Conservation (phyloP, 768 basidiomycete species). For the Amanita rubescens region DNA sequence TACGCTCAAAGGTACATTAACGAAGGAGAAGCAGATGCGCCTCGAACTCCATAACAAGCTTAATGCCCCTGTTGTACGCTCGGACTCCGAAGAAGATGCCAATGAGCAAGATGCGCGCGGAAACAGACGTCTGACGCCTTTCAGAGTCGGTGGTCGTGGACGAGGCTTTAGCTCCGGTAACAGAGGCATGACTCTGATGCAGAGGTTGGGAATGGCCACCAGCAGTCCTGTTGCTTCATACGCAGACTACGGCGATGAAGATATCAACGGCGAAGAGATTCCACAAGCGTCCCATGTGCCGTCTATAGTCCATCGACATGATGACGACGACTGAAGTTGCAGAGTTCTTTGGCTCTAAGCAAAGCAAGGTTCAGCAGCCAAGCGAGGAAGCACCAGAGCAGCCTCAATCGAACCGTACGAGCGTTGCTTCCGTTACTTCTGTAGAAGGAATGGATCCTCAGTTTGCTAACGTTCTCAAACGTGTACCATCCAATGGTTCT, state of each 20-base stretch:
- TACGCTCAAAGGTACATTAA: slow-evolving; percentile 71
- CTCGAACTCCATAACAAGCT: slow-evolving; percentile 58
- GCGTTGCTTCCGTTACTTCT: slow-evolving; percentile 37
- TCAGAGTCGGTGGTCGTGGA: slow-evolving; percentile 49
- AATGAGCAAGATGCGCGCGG: slow-evolving; percentile 39
- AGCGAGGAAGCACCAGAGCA: slow-evolving; percentile 17
- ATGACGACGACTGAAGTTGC: slow-evolving; percentile 32
- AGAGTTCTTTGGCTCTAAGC: slow-evolving; percentile 25
- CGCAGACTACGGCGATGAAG: slow-evolving; percentile 38
- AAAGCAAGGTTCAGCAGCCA: slow-evolving; percentile 20
- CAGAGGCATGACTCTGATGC: slow-evolving; percentile 49
- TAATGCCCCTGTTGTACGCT: slow-evolving; percentile 31
- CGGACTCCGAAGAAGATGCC: slow-evolving; percentile 35
- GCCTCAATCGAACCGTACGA: slow-evolving; percentile 51
- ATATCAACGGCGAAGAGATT: slow-evolving; percentile 28
- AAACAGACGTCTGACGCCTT: slow-evolving; percentile 40
- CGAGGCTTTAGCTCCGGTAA: slow-evolving; percentile 25
- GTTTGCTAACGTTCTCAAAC: slow-evolving; percentile 73
- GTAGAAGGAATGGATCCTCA: slow-evolving; percentile 79
- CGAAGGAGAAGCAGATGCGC: slow-evolving; percentile 77
- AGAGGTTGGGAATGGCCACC: slow-evolving; percentile 54
- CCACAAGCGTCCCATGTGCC: slow-evolving; percentile 35
- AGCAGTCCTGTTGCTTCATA: slow-evolving; percentile 36
- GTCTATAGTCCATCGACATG: slow-evolving; percentile 27
- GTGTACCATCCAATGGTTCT: slow-evolving; percentile 40